Conservation (phyloP, 2,329 filamentous ascomycete genomes). For the Dactylellina haptotyla region DNA sequence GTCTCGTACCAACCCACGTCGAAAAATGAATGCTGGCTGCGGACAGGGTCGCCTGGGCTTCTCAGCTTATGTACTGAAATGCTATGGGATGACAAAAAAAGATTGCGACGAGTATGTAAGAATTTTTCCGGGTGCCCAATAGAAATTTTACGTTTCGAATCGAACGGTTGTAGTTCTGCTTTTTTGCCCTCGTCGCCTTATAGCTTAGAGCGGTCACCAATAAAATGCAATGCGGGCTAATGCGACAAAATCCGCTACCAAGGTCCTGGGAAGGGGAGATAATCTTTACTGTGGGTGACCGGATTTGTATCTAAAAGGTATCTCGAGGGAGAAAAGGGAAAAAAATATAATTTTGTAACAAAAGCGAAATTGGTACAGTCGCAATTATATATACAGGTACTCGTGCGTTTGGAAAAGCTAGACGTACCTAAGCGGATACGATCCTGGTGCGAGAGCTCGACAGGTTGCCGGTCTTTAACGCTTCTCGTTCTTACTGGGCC, state of each 20-base stretch:
- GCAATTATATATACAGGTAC: conserved; percentile 35
- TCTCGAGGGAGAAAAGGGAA: background rate
- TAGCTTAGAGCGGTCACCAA: conserved; percentile 8
- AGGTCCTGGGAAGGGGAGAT: conserved; percentile 26
- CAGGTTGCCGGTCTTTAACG: background rate
- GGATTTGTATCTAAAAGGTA: background rate
- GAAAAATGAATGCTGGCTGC: conserved; percentile 27
- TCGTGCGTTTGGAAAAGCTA: background rate
- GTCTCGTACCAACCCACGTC: conserved; percentile 26
- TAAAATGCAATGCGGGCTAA: conserved; percentile 14
- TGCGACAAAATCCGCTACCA: conserved; percentile 20
- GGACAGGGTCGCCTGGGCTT: conserved; percentile 23
- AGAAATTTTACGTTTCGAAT: too few species aligned
- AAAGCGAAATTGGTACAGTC: conserved; percentile 20
- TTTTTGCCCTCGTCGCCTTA: background rate
- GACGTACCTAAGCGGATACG: conserved; percentile 14
- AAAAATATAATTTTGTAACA: background rate
- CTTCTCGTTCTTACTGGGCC: conserved; percentile 9
- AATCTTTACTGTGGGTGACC: background rate
- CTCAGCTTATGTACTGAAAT: conserved; percentile 1
- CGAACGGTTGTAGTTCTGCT: too few species aligned
- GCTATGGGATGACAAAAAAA: background rate
- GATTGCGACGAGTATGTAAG: too few species aligned
- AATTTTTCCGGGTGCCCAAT: too few species aligned
- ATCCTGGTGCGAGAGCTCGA: conserved; percentile 25